Base-by-base conservation (phyloP, 805 yeast species). In the Pichia exigua region DNA sequence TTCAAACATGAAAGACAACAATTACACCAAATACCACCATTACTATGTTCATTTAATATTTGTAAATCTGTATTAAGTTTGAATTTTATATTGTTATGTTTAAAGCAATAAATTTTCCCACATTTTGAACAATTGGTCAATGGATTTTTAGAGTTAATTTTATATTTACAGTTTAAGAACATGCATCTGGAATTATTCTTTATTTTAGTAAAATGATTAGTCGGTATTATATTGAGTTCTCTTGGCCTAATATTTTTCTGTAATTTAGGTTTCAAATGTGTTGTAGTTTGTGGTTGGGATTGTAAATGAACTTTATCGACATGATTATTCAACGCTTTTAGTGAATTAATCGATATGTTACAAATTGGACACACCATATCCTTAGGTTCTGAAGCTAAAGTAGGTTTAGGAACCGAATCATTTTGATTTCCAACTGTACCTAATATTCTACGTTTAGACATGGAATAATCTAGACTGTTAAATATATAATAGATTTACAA, bases 121-220 rank as follows among this genome's bases (percentile, higher is more conserved):
- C 96, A 90, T 57, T 77, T 78, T 24, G 92, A 69, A 65, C 96
- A 87, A 63, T 88, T 84, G 7, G 79, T 78, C 2, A 75, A 65
- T 0, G 86, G 87, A 57, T 74, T 77, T 52, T 79, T 76, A 27
- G 78, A 69, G 47, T 69, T 74, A 40, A 85, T 67, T 5, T 54
- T 44, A 28, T 44, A 3, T 10, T 45, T 28, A 45, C 52, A 49
- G 32, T 42, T 21, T 2, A n/a, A 21, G 27, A 44, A 40, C n/a
- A 42, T 21, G 55, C 90, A 83, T 1, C 42, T 47, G 42, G 72
- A 77, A 22, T 68, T 57, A 0, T 73, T 71, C 0, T 70, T 49
- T 8, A 81, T 80, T 42, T 69, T 76, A 57, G 71, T 73, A 90
- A 85, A 89, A 62, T 81, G 88, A 18, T 66, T 57, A 45, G 77